Conservation (phyloP, 1,284 basidiomycete species). For the Leccinum angustisporum region DNA sequence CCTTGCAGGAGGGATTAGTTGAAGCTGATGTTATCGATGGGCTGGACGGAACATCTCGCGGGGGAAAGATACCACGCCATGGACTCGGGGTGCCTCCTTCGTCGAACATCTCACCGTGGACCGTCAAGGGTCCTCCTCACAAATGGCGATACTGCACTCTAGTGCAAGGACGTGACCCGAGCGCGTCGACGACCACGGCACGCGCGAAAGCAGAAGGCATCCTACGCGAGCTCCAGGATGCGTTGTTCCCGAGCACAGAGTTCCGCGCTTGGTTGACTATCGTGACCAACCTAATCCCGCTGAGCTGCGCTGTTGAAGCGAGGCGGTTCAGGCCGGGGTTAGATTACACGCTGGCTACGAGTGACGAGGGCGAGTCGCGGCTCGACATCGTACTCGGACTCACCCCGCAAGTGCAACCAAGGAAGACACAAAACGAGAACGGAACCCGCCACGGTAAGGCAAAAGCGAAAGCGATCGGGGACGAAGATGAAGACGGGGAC, state of each 20-base stretch:
- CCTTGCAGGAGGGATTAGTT: slow-evolving; percentile 66
- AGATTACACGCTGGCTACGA: slow-evolving; percentile 94
- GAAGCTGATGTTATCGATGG: slow-evolving; percentile 70
- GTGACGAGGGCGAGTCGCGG: slow-evolving; percentile 79
- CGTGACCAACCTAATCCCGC: slow-evolving; percentile 76
- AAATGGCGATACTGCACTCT: slow-evolving; percentile 90
- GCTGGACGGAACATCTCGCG: slow-evolving; percentile 50
- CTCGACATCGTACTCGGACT: slow-evolving; percentile 90
- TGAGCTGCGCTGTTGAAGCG: slow-evolving; percentile 74
- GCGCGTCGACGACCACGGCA: not conserved
- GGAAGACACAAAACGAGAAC: slow-evolving; percentile 13
- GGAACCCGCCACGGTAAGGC: slow-evolving; percentile 17
- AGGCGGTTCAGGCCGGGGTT: slow-evolving; percentile 90
- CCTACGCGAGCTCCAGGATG: slow-evolving; percentile 65
- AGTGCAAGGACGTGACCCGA: slow-evolving; percentile 1
- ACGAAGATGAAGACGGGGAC: slow-evolving; percentile 37
- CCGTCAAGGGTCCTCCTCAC: slow-evolving; percentile 84
- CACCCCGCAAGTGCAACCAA: slow-evolving; percentile 65
- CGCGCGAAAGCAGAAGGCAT: slow-evolving; percentile 49
- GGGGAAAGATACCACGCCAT: slow-evolving; percentile 64
- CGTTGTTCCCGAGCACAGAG: slow-evolving; percentile 78
- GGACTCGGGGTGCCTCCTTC: slow-evolving; percentile 46
- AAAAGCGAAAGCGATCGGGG: slow-evolving; percentile 29
- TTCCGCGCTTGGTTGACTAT: slow-evolving; percentile 90
- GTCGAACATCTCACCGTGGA: slow-evolving; percentile 61